Conservation (phyloP, 345 rosid species). For the Salix caprea region DNA sequence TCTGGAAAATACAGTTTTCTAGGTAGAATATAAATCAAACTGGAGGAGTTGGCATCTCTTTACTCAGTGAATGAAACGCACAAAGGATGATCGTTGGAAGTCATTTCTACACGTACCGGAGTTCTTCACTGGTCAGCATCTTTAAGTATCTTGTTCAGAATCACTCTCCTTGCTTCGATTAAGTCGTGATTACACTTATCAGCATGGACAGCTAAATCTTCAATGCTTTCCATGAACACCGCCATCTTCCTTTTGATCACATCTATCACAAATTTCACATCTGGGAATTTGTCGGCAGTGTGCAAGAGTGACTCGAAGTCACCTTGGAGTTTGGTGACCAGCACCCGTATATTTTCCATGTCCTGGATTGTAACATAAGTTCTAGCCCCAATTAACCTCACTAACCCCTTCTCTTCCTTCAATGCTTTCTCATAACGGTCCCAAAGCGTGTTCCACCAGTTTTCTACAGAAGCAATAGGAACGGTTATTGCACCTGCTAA, state of each 20-base stretch:
- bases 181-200: slow-evolving; percentile 60
- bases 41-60: too few species aligned
- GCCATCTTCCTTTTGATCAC: slow-evolving; percentile 76
- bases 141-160: slow-evolving; percentile 55
- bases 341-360: slow-evolving; percentile 58
- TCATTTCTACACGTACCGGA: slow-evolving; percentile 15
- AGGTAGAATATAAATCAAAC: too few species aligned
- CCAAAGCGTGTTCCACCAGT: slow-evolving; percentile 76
- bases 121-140: slow-evolving; percentile 34
- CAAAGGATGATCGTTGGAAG: neutral
- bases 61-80: too few species aligned
- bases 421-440: slow-evolving; percentile 47
- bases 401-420: slow-evolving; percentile 50
- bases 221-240: slow-evolving; percentile 49
- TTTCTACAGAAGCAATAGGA: slow-evolving; percentile 65
- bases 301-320: slow-evolving; percentile 47
- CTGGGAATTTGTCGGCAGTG: slow-evolving; percentile 24
- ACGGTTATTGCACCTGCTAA: slow-evolving; percentile 64
- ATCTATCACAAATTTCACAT: slow-evolving; percentile 55
- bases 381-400: slow-evolving; percentile 39
- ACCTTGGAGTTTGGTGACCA: slow-evolving; percentile 50
- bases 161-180: slow-evolving; percentile 64
- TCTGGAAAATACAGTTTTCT: too few species aligned
- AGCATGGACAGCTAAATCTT: slow-evolving; percentile 57
- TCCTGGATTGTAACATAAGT: slow-evolving; percentile 53